Base-by-base conservation (phyloP, 805 yeast genomes). In the Saccharomyces jurei region DNA sequence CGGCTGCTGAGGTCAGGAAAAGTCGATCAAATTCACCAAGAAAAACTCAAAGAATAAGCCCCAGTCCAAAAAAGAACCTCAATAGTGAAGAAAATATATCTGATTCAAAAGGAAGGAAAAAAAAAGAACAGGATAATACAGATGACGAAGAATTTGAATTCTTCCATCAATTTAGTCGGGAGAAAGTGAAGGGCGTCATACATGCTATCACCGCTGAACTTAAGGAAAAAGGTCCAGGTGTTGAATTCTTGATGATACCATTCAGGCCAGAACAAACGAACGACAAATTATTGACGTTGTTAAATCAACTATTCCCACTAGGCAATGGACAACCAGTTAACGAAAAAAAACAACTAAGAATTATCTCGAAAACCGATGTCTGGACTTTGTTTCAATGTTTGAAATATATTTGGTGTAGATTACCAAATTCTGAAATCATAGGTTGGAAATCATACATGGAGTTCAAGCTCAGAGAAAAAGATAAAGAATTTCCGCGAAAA, bases 371-470 rank as follows among this genome's bases (percentile, higher is more conserved):
- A 50, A 77, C 84, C 0, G 89, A 87, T 59, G 89, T 82, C 54
- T 84, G 80, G 67, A 85, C 91, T 1, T 71, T 90, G 46, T 81
- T 87, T 41, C 79, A 89, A 54, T 85, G 85, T 1, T 73, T 90
- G 56, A 89, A 89, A 66, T 90, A 87, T 71, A 74, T 89, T 49
- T 90, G 97, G 97, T 81, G 91, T 56, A 75, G 97, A 55, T 70
- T 91, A 22, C 92, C 92, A 8, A 85, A 84, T 54, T 80, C 81
- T 56, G 89, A 90, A 59, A 77, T 90, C 30, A 82, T 90, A 48
- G 94, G 96, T 0, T 89, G 96, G 96, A 86, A 84, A 53, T 82
- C 89, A 0, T 90, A 90, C 68, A 74, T 82, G 27, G 81, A 83
- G 54, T 90, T 86, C 67, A 83, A 79, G 60, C 74, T 78, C 25